Percentiles rank a stretch among this genome's conserved stretches.
Conservation (phyloP, 345 rosid species). For the Gossypium herbaceum region DNA sequence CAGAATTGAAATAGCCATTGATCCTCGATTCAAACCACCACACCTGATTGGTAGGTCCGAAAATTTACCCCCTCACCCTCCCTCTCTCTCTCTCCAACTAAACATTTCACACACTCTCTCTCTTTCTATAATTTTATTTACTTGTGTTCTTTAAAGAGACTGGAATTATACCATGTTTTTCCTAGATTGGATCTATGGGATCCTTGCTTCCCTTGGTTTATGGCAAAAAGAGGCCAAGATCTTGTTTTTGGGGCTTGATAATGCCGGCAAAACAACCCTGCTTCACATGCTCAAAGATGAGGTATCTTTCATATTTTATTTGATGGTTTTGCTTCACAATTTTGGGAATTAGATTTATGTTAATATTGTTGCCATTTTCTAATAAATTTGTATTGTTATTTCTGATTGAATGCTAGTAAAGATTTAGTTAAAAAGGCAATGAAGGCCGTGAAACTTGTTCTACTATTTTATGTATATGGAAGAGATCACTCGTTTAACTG, state of each 20-base stretch:
- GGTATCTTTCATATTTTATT: constrained; percentile 22
- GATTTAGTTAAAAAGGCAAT: background rate
- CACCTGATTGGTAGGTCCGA: background rate
- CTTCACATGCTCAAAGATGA: constrained; percentile 88
- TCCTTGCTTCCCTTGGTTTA: constrained; percentile 64
- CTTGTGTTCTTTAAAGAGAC: too few species aligned
- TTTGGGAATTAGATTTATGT: background rate
- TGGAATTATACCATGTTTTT: constrained; percentile 37
- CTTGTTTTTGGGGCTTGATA: constrained; percentile 77
- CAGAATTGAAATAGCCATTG: too few species aligned
- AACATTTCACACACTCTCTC: background rate
- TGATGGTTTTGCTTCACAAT: background rate
- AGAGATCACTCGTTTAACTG: background rate
- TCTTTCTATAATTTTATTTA: too few species aligned
- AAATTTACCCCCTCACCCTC: background rate
- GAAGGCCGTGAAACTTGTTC: background rate
- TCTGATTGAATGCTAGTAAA: background rate
- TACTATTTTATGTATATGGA: background rate
- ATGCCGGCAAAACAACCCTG: constrained; percentile 75
- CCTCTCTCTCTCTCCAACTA: background rate
- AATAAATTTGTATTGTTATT: background rate
- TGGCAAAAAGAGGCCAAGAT: constrained; percentile 85
- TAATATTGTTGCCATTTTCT: background rate
- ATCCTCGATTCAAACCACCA: background rate
- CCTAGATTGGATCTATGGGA: constrained; percentile 73